These are phyloP conservation scores for Leccinum disarticulatum DNA, from an alignment of 768 basidiomycete species.

Conservation along the genomic window DNA sequence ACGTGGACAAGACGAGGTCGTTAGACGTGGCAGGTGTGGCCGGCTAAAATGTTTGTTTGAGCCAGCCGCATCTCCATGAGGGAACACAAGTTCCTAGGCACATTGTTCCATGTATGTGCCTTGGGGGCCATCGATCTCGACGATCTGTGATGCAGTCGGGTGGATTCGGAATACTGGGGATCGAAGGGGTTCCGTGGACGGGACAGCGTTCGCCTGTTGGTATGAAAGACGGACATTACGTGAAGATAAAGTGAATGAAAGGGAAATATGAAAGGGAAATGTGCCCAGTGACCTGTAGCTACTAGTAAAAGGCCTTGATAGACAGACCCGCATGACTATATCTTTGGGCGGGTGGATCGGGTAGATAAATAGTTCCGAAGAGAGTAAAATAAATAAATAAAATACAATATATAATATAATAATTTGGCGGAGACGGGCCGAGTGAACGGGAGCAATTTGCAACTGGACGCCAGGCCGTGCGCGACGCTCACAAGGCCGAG, in stretches of 20 bases:
- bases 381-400: neutral
- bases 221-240: slow-evolving; percentile 4
- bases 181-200: slow-evolving; percentile 7
- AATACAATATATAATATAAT: slow-evolving; percentile 1
- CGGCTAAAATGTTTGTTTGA: slow-evolving; percentile 6
- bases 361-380: slow-evolving; percentile 11
- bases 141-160: slow-evolving; percentile 16
- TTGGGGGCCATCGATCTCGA: slow-evolving; percentile 11
- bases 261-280: slow-evolving; percentile 14
- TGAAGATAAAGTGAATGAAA: slow-evolving; percentile 8
- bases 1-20: neutral
- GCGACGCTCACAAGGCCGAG: slow-evolving; percentile 18
- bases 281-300: neutral
- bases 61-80: neutral
- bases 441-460: slow-evolving; percentile 24
- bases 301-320: slow-evolving; percentile 2
- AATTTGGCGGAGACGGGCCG: slow-evolving; percentile 19
- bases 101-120: slow-evolving; percentile 10
- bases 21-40: neutral
- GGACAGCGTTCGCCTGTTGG: neutral
- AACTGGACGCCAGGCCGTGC: slow-evolving; percentile 14
- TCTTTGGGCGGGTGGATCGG: neutral
- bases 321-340: slow-evolving; percentile 13
- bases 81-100: slow-evolving; percentile 1
- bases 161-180: slow-evolving; percentile 8